Conservation (phyloP, 495 filamentous ascomycete genomes). For the Podospora pseudoanserina region DNA sequence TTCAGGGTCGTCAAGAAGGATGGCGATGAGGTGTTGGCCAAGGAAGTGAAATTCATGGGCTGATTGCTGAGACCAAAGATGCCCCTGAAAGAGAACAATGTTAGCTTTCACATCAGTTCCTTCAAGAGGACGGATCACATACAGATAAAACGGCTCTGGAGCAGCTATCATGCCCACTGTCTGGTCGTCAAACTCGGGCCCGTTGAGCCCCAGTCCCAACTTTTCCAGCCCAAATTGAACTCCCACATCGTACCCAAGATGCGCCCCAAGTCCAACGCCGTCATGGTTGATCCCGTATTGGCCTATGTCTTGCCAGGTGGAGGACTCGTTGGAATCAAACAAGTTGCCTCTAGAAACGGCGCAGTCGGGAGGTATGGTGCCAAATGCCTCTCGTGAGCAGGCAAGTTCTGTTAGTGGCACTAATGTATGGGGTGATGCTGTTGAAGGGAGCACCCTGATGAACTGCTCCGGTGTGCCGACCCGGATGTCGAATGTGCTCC, state of each 20-base stretch:
- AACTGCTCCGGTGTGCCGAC: slow-evolving; percentile 49
- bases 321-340: slow-evolving; percentile 48
- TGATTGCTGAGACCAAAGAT: slow-evolving; percentile 53
- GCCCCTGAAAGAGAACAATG: slow-evolving; percentile 24
- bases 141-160: slow-evolving; percentile 50
- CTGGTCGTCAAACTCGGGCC: slow-evolving; percentile 45
- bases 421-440: slow-evolving; percentile 43
- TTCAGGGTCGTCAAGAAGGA: slow-evolving; percentile 50
- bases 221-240: slow-evolving; percentile 51
- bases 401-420: slow-evolving; percentile 30
- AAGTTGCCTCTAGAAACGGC: slow-evolving; percentile 42
- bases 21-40: slow-evolving; percentile 40
- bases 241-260: slow-evolving; percentile 41
- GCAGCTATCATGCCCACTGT: slow-evolving; percentile 45
- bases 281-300: slow-evolving; percentile 36
- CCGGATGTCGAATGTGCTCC: slow-evolving; percentile 49
- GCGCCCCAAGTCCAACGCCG: slow-evolving; percentile 40
- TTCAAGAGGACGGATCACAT: slow-evolving; percentile 5
- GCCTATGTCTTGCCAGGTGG: slow-evolving; percentile 44
- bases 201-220: slow-evolving; percentile 44
- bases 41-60: slow-evolving; percentile 45
- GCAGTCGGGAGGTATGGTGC: slow-evolving; percentile 39
- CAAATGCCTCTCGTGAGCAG: slow-evolving; percentile 33
- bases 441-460: slow-evolving; percentile 46
- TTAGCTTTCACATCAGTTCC: slow-evolving; percentile 2